Conservation (phyloP, 768 basidiomycete genomes). For the Xerocomus brunneocitrinus region DNA sequence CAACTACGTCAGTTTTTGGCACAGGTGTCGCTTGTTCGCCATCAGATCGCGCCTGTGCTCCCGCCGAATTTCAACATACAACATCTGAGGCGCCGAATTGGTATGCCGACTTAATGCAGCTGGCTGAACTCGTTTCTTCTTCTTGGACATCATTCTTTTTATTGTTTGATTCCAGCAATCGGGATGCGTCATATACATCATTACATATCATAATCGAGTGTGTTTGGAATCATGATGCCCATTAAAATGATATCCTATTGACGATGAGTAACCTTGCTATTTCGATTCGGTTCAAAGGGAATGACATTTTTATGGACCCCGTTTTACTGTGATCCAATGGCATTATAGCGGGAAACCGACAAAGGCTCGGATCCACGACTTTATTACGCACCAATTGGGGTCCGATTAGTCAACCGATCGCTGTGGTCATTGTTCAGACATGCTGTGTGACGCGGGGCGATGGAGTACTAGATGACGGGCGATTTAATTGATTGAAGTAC, state of each 20-base stretch:
- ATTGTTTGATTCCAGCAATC: neutral
- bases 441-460: too few relatives aligned
- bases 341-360: too few relatives aligned
- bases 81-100: constrained; percentile 27
- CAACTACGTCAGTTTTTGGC: constrained; percentile 29
- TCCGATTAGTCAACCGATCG: too few relatives aligned
- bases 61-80: constrained; percentile 32
- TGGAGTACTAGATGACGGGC: too few relatives aligned
- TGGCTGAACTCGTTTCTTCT: neutral
- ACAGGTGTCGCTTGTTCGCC: constrained; percentile 28
- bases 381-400: too few relatives aligned
- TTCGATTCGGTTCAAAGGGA: neutral
- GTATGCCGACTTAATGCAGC: constrained; percentile 17
- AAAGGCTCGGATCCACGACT: too few relatives aligned
- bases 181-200: neutral
- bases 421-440: too few relatives aligned
- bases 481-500: neutral
- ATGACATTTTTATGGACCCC: neutral
- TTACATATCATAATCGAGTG: neutral
- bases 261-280: neutral
- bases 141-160: neutral
- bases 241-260: constrained; percentile 7
- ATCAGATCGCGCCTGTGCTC: constrained; percentile 29
- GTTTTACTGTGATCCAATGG: too few relatives aligned
- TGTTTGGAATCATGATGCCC: neutral